Percentiles rank a stretch among this genome's conserved stretches.
phyloP scores from a whole-genome alignment of 2,329 filamentous ascomycete genomes.

The Gaeumannomyces tritici region DNA sequence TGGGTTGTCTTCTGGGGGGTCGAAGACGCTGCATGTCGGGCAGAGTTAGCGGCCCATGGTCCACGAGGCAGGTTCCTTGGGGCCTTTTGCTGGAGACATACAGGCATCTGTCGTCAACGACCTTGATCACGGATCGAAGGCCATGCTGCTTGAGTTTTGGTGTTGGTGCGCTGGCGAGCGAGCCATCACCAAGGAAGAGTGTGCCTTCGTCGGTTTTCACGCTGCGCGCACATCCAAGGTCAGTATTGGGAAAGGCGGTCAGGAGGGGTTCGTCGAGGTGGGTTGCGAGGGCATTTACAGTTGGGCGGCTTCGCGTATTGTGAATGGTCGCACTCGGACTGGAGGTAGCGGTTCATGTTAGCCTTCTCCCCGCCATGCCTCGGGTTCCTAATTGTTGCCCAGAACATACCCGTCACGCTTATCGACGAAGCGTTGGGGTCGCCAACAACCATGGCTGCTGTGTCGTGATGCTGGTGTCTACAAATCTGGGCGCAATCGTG shows the following conservation, averaged over 20 bases:
- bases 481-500: background rate
- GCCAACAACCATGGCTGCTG: background rate
- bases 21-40: slow-evolving; percentile 65
- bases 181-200: slow-evolving; percentile 93
- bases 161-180: slow-evolving; percentile 74
- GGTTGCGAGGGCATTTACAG: slow-evolving; percentile 39
- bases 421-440: slow-evolving; percentile 39
- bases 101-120: slow-evolving; percentile 93
- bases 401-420: slow-evolving; percentile 41
- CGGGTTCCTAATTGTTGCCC: background rate
- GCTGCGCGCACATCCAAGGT: slow-evolving; percentile 20
- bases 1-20: slow-evolving; percentile 90
- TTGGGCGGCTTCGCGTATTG: slow-evolving; percentile 90
- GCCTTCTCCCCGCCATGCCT: background rate
- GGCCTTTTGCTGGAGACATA: slow-evolving; percentile 38
- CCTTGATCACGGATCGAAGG: slow-evolving; percentile 85
- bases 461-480: background rate
- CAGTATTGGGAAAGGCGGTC: background rate
- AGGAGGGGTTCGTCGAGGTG: background rate
- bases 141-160: slow-evolving; percentile 82
- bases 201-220: slow-evolving; percentile 71
- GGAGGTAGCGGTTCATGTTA: slow-evolving; percentile 2
- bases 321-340: slow-evolving; percentile 65
- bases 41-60: background rate
- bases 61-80: background rate